Evolutionary conservation across 306 rosid species (phyloP), one percentile per base, ranked within the genome.

Genomic region (Quercus variabilis): DNA sequence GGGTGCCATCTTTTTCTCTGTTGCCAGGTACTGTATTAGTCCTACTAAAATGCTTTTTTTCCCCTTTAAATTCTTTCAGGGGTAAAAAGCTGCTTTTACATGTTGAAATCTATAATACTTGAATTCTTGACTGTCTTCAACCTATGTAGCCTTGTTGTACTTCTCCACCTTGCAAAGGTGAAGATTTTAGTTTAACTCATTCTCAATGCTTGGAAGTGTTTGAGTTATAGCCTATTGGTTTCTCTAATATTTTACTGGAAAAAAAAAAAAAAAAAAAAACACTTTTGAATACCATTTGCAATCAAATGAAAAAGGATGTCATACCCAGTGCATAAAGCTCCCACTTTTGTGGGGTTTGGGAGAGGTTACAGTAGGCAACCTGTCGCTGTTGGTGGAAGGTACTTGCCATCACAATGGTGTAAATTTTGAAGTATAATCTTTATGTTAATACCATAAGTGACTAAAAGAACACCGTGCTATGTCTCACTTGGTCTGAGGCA

Each of bases 1-100:
- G 86, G 99, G 97, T 79, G 98, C 99, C 80, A 92, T 94, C 54
- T 94, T 94, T 83, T 89, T 94, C 76, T 94, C 99, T 57, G 99
- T 94, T 68, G 99, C 99, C 41, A 92, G 98, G 98, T 94, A 83
- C 54, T 79, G 54, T 60, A 54, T 31, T 55, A 17, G 21, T 74
- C 55, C 19, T 18, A 23, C 35, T 78, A 26, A 31, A 79, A 17
- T 31, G 33, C 56, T 3, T 54, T 46, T 54, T 73, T 26, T 10
- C 28, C 23, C 26, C 13, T 10, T 9, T 21, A 20, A 23, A 21
- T 59, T 23, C 15, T 59, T 59, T 59, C 26, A 13, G 31, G 25
- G 65, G 25, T 59, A 59, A 59, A 59, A 69, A 33, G 28, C 20
- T 2, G 26, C 25, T 23, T 20, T 5, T 38, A 30, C 79, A 78